phyloP scores from a whole-genome alignment of 257 asterid species.

The Nicotiana knightiana region DNA sequence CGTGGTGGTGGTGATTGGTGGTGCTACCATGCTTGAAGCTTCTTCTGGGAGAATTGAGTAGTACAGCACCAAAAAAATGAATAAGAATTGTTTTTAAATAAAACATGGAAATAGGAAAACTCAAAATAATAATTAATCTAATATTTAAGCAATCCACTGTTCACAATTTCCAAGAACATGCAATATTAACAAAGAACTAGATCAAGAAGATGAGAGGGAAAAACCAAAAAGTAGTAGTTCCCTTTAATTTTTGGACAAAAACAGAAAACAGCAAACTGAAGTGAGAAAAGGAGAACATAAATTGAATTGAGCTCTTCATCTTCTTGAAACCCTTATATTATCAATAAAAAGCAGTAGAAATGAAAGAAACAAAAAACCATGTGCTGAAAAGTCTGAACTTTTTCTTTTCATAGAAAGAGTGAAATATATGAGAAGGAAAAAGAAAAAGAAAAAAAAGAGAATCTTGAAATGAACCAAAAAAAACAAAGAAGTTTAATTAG shows the following conservation, averaged over 20 bases:
- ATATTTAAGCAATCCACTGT: not conserved
- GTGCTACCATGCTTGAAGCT: constrained; percentile 12
- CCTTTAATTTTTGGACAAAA: too few species aligned
- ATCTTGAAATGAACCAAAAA: not conserved
- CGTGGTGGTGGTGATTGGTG: constrained; percentile 11
- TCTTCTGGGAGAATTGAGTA: constrained; percentile 19
- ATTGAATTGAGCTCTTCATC: too few species aligned
- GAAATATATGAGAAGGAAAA: not conserved
- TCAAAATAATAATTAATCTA: not conserved
- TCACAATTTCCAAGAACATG: constrained; percentile 14
- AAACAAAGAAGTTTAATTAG: not conserved
- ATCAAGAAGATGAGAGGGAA: not conserved
- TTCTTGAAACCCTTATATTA: too few species aligned
- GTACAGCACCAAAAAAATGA: not conserved
- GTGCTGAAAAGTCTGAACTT: not conserved
- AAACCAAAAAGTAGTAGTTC: too few species aligned
- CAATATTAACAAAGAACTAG: not conserved
- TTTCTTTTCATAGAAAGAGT: too few species aligned
- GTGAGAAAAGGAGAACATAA: not conserved
- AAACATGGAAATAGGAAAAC: not conserved
- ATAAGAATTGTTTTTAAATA: too few species aligned
- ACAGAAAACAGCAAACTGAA: not conserved
- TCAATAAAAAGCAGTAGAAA: not conserved
- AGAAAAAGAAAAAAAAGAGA: not conserved
- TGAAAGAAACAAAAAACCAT: not conserved